Evolutionary conservation across 176 grass and related monocot genomes (phyloP), one percentile per base, ranked within the genome.

Genomic region (Phyllostachys edulis): DNA sequence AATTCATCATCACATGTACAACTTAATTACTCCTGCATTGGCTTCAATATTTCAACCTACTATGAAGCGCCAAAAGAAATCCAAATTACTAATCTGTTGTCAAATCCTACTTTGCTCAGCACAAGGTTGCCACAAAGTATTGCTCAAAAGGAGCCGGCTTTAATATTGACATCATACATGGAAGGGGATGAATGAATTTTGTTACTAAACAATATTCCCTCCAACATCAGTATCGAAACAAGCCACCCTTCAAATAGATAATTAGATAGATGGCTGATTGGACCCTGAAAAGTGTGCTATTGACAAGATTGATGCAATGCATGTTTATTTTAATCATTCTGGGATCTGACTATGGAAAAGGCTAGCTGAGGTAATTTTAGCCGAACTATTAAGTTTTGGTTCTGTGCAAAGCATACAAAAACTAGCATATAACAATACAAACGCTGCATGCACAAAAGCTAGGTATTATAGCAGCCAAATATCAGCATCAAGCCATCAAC

Each of bases 401-500:
- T 26, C 16, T 51, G 14, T 20, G 13, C 7, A 65, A 21, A 73
- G 47, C 41, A 73, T 74, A 73, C 14, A 26, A 74, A 56, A 64
- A 11, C 41, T 18, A 49, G 32, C 21, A 71, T 46, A 26, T 45
- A 71, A 45, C 40, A 71, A 71, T 23, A 71, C 66, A 45, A 39
- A 64, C 74, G 32, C 26, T 46, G 41, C 56, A 63, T 38, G 10
- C 13, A 26, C 42, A 64, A 26, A 29, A 64, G 74, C 18, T 7
- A 64, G 42, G 57, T 12, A 17, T 50, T 73, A 64, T 74, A 49
- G 67, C 39, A 71, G 69, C 23, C 8, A 64, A 63, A 83, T 74
- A 49, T 26, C 57, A 74, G 18, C 44, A 74, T 63, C 45, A 49
- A 52, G 44, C 10, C 44, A 45, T 45, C 10, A 45, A 45, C 41